phyloP scores from a whole-genome alignment of 805 yeast species.

The Candida insectalens region DNA sequence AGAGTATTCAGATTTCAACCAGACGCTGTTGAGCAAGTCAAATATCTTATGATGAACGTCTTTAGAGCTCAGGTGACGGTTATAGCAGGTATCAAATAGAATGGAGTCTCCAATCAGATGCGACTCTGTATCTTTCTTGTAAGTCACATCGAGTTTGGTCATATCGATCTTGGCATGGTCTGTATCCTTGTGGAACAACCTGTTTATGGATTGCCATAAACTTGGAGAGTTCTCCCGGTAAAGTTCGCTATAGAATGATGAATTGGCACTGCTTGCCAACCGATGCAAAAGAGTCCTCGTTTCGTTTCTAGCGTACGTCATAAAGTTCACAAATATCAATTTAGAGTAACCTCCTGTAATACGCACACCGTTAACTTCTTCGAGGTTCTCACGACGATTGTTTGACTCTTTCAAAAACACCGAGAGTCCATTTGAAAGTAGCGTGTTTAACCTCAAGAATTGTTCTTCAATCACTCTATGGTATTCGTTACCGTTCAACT shows the following conservation, averaged over 20 bases:
- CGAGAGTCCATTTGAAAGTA: conserved; percentile 22
- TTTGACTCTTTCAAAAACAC: conserved; percentile 22
- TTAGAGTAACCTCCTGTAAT: conserved; percentile 20
- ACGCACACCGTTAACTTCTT: conserved; percentile 12
- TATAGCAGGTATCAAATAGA: not conserved
- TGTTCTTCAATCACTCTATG: conserved; percentile 16
- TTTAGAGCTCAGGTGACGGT: conserved; percentile 4
- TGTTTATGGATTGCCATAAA: conserved; percentile 2
- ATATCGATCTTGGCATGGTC: conserved; percentile 14
- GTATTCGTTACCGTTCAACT: conserved; percentile 20
- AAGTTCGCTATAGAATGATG: conserved; percentile 11
- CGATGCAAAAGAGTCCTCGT: conserved; percentile 14
- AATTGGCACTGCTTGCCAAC: conserved; percentile 12
- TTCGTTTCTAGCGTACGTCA: conserved; percentile 15
- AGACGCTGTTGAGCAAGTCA: conserved; percentile 19
- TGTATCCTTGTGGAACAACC: conserved; percentile 5
- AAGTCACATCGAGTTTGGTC: conserved; percentile 18
- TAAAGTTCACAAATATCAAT: conserved; percentile 21
- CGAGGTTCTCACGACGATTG: conserved; percentile 14
- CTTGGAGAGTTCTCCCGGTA: conserved; percentile 11
- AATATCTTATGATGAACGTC: conserved; percentile 22
- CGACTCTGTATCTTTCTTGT: conserved; percentile 15
- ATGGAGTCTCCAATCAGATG: conserved; percentile 7
- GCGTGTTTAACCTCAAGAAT: conserved; percentile 15
- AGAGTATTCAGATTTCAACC: conserved; percentile 10